Conservation (phyloP, 179 eudicot species). For the Spergularia azorica region DNA sequence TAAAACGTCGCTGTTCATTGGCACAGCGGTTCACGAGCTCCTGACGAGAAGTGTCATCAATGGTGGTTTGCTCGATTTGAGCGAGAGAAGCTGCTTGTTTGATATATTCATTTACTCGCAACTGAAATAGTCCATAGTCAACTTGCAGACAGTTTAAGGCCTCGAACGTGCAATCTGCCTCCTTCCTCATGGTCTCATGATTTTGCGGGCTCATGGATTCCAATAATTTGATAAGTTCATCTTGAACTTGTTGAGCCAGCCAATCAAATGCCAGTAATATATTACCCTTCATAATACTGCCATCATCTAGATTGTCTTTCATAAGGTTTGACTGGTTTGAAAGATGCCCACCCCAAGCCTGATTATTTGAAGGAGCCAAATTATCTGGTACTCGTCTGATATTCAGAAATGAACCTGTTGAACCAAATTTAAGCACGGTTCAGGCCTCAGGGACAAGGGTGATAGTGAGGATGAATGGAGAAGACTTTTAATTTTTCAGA, state of each 20-base stretch:
- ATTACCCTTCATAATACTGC: constrained; percentile 17
- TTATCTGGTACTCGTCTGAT: background rate
- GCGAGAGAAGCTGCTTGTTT: constrained; percentile 26
- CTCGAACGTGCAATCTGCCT: constrained; percentile 27
- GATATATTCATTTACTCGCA: constrained; percentile 27
- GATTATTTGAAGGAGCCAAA: constrained; percentile 6
- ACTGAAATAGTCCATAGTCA: constrained; percentile 27
- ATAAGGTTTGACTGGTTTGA: constrained; percentile 13
- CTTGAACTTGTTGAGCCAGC: constrained; percentile 26
- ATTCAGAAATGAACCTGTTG: constrained; percentile 5
- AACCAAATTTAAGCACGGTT: background rate
- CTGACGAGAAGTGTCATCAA: background rate
- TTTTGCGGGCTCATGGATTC: constrained; percentile 26
- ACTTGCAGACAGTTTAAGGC: constrained; percentile 27
- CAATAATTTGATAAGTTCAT: constrained; percentile 24
- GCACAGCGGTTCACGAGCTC: constrained; percentile 19
- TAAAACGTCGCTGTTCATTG: constrained; percentile 15
- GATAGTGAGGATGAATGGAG: too few relatives aligned
- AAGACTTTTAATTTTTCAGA: too few relatives aligned
- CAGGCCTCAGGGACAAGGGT: background rate
- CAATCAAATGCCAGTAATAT: constrained; percentile 19
- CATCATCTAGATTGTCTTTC: constrained; percentile 2
- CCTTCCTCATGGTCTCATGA: constrained; percentile 33
- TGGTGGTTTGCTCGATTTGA: constrained; percentile 20
- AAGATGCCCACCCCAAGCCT: background rate